phyloP scores from a whole-genome alignment of 495 filamentous ascomycete genomes.

The Penicillium lagena region DNA sequence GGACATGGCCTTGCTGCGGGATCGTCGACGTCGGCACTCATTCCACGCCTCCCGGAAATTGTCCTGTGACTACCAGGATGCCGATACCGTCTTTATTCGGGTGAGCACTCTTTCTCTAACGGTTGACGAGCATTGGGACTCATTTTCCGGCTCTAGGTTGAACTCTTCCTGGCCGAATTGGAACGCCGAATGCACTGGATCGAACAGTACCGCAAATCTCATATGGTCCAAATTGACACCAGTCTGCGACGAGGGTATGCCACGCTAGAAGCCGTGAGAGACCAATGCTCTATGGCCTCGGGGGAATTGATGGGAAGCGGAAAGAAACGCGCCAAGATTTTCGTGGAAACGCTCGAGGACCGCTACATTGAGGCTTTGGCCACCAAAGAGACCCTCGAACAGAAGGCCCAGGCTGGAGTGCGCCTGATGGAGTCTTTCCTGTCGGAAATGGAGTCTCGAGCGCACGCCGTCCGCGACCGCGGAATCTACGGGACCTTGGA shows the following conservation, averaged over 20 bases:
- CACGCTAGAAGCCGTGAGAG: conserved; percentile 79
- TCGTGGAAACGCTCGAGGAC: conserved; percentile 91
- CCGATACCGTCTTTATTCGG: conserved; percentile 62
- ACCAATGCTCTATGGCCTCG: conserved; percentile 84
- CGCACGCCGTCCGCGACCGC: conserved; percentile 64
- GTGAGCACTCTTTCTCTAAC: conserved; percentile 22
- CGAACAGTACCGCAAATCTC: conserved; percentile 79
- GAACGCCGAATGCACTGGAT: conserved; percentile 82
- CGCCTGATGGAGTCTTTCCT: conserved; percentile 79
- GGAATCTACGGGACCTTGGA: conserved; percentile 55
- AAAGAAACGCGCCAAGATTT: conserved; percentile 71
- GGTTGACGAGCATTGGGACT: not conserved
- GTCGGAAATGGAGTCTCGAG: conserved; percentile 73
- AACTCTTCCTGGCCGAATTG: conserved; percentile 83
- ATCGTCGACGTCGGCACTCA: conserved; percentile 57
- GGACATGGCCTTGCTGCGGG: conserved; percentile 32
- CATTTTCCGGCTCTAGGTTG: conserved; percentile 51
- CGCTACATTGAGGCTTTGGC: conserved; percentile 84
- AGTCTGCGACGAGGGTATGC: conserved; percentile 75
- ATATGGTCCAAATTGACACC: conserved; percentile 72
- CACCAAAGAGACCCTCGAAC: conserved; percentile 79
- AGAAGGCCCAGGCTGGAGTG: conserved; percentile 83
- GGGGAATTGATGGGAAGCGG: conserved; percentile 86
- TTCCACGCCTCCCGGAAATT: conserved; percentile 52
- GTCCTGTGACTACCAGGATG: conserved; percentile 56